A percentile compares a stretch with the other conserved stretches of the same genome.
Conservation (phyloP, 345 rosid genomes). For the Pelargonium nanum region DNA sequence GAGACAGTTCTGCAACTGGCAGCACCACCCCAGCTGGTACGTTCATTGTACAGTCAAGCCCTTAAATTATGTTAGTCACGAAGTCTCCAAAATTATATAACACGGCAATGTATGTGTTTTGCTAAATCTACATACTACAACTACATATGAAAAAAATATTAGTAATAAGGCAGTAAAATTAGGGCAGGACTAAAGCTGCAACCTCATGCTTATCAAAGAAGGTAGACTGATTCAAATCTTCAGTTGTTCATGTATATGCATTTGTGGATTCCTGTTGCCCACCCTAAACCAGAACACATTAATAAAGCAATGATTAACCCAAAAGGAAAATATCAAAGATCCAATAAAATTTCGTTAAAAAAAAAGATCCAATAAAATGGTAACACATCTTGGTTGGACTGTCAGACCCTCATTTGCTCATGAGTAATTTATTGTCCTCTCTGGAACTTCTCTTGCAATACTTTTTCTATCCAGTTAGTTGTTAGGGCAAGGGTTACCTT, state of each 20-base stretch:
- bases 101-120: background rate
- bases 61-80: background rate
- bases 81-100: background rate
- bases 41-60: slow-evolving; percentile 9
- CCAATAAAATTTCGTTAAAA: too few species aligned
- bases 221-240: background rate
- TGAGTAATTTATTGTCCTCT: background rate
- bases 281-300: background rate
- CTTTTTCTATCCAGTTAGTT: slow-evolving; percentile 3
- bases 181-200: too few species aligned
- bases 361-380: too few species aligned
- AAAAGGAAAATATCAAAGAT: too few species aligned
- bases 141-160: too few species aligned
- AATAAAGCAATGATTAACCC: too few species aligned
- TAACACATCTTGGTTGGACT: too few species aligned
- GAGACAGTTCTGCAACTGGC: slow-evolving; percentile 53
- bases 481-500: background rate
- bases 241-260: background rate
- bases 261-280: too few species aligned
- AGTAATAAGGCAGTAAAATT: too few species aligned
- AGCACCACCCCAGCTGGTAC: slow-evolving; percentile 72
- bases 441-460: background rate
- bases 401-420: background rate
- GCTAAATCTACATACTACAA: too few species aligned
- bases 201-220: too few species aligned